A percentile compares a stretch with the other conserved stretches of the same genome.
Conservation (phyloP, 2,329 filamentous ascomycete genomes). For the Penicillium decumbens region DNA sequence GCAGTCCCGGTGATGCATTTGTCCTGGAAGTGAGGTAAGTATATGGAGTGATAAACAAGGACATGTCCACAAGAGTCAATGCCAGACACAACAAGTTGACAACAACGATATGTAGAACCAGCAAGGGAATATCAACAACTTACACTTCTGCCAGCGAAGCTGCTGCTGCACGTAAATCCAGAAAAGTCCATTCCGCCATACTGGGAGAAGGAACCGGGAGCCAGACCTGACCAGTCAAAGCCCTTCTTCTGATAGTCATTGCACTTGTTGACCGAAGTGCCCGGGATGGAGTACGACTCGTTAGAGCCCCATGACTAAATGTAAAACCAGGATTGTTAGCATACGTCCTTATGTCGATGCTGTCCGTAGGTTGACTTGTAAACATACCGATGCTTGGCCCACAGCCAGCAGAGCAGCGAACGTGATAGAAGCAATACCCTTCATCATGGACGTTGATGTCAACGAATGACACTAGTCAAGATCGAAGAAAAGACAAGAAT, state of each 20-base stretch:
- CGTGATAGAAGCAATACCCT: constrained; percentile 20
- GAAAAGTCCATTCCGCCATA: constrained; percentile 72
- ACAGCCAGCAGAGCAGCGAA: constrained; percentile 43
- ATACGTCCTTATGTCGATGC: neutral
- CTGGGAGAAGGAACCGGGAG: constrained; percentile 55
- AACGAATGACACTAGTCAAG: constrained; percentile 25
- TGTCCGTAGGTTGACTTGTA: neutral
- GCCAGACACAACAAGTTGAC: too few relatives aligned
- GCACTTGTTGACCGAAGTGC: constrained; percentile 74
- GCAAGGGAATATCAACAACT: neutral
- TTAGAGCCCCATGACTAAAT: constrained; percentile 48
- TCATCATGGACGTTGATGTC: constrained; percentile 26
- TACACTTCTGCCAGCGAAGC: constrained; percentile 38
- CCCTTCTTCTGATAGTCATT: constrained; percentile 63
- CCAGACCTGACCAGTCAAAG: constrained; percentile 66
- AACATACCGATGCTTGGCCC: constrained; percentile 45
- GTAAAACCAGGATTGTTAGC: neutral
- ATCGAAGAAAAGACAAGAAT: neutral
- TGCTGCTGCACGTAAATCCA: constrained; percentile 65
- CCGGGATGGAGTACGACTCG: constrained; percentile 60
- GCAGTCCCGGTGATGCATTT: constrained; percentile 46
- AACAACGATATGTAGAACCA: neutral
- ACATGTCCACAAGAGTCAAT: neutral
- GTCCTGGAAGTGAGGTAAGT: constrained; percentile 35
- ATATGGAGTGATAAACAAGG: neutral